Conservation (phyloP, 1,139 yeast species). For the Blastobotrys ciferrii region DNA sequence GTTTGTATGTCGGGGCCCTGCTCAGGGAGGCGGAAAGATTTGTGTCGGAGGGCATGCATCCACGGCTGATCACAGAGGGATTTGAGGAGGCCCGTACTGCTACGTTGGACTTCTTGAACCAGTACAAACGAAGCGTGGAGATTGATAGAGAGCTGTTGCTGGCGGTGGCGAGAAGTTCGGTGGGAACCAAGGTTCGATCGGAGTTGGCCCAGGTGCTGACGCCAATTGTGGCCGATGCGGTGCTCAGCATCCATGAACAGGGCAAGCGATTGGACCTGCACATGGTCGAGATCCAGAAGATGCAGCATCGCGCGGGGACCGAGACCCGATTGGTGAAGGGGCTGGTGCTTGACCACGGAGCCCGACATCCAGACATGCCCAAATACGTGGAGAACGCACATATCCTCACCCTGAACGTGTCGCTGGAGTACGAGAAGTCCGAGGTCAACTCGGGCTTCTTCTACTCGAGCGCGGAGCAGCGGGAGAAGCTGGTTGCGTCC, state of each 20-base stretch:
- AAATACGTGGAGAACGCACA: constrained; percentile 77
- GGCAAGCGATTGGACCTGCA: constrained; percentile 72
- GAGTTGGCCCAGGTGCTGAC: constrained; percentile 78
- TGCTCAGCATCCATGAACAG: constrained; percentile 61
- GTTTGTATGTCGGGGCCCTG: constrained; percentile 89
- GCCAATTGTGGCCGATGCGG: constrained; percentile 97
- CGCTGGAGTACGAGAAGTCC: constrained; percentile 94
- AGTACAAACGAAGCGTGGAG: constrained; percentile 46
- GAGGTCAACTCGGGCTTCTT: constrained; percentile 97
- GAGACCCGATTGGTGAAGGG: constrained; percentile 86
- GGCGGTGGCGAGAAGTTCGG: constrained; percentile 88
- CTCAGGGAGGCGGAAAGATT: constrained; percentile 93
- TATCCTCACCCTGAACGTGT: constrained; percentile 85
- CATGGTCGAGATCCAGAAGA: constrained; percentile 97
- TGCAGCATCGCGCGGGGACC: constrained; percentile 88
- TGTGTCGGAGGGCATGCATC: constrained; percentile 92
- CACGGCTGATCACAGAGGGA: constrained; percentile 91
- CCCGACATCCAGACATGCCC: constrained; percentile 99
- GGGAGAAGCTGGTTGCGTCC: constrained; percentile 90
- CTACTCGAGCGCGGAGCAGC: constrained; percentile 92
- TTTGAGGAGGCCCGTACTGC: constrained; percentile 86
- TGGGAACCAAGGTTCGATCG: constrained; percentile 77
- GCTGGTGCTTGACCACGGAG: constrained; percentile 95
- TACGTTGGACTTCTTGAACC: constrained; percentile 64
- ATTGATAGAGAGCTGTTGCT: constrained; percentile 83